Evolutionary conservation across 805 yeast genomes (phyloP), one percentile per base, ranked within the genome.

Genomic region (Yamadazyma sp.): DNA sequence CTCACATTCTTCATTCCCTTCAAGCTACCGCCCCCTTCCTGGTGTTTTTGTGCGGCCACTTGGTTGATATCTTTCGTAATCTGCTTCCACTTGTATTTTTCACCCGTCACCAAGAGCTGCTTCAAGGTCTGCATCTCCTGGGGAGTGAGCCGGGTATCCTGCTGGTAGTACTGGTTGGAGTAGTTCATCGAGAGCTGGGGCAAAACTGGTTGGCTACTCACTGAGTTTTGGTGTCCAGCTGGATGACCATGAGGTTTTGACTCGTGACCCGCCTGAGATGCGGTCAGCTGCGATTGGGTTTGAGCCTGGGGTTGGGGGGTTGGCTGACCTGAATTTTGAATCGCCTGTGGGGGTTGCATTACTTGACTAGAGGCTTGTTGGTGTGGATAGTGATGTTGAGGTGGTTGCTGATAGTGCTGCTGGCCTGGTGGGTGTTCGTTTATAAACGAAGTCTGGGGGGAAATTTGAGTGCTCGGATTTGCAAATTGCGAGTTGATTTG

Each of bases 21-120:
- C 12, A 51, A 35, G 37, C 52, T 54, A 26, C 42, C 47, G 38
- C 40, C 48, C 32, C 25, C 51, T 17, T 36, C 41, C 11, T 47
- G 42, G 18, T 38, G 32, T 32, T 46, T 47, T 15, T 37, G 31
- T 5, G 53, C 42, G 1, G 53, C 51, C 14, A 37, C 35, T 12
- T 35, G 26, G 31, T 59, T 59, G 23, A 59, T 57, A 35, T 57
- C 62, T 33, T 53, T 70, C 35, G 83, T 73, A 46, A 78, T 68
- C 49, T 67, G 77, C 50, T 73, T 73, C 84, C 84, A 78, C 49
- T 78, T 78, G 47, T 73, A 71, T 40, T 74, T 66, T 46, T 78
- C 84, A 3, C 78, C 82, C 3, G 68, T 60, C 15, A 64, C 67
- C 36, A 78, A 60, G 31, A 78, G 53, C 31, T 70, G 72, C 40